These are phyloP conservation scores for Cladosporium sp. DNA, from an alignment of 2,329 filamentous ascomycete species.

Conservation along the genomic window DNA sequence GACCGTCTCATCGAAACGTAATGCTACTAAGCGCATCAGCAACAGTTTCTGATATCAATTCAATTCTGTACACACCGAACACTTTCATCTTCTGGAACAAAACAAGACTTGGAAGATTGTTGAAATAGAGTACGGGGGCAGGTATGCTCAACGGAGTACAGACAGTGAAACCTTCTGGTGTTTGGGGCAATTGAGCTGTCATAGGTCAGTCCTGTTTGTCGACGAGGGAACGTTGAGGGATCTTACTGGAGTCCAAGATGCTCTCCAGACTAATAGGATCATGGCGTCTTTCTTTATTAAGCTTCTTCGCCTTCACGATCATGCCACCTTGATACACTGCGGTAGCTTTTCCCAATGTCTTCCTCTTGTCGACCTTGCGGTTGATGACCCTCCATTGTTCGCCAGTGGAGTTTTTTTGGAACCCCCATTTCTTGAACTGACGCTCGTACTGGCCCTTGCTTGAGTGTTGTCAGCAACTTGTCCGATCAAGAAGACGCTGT, in stretches of 20 bases:
- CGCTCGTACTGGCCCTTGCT: background rate
- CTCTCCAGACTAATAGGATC: background rate
- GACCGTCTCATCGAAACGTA: no score
- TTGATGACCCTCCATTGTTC: background rate
- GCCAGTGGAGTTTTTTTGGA: background rate
- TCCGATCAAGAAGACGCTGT: no score
- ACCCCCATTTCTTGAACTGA: background rate
- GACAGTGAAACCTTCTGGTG: background rate
- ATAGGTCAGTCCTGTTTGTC: no score
- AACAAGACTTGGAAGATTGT: constrained; percentile 1
- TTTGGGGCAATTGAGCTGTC: background rate
- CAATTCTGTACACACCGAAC: no score
- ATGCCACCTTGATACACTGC: background rate
- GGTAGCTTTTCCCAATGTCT: background rate
- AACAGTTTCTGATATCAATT: no score
- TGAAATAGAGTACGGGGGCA: background rate
- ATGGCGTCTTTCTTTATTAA: background rate
- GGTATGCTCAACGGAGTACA: background rate
- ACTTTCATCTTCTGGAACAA: background rate
- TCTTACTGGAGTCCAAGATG: background rate
- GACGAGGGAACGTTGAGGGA: no score
- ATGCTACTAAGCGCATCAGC: no score
- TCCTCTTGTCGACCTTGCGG: background rate
- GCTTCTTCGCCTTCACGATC: background rate
- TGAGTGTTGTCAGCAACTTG: no score